Percentiles rank a stretch among this genome's conserved stretches.
phyloP scores from a whole-genome alignment of 139 green algal species.

The Nannochloris sp. region DNA sequence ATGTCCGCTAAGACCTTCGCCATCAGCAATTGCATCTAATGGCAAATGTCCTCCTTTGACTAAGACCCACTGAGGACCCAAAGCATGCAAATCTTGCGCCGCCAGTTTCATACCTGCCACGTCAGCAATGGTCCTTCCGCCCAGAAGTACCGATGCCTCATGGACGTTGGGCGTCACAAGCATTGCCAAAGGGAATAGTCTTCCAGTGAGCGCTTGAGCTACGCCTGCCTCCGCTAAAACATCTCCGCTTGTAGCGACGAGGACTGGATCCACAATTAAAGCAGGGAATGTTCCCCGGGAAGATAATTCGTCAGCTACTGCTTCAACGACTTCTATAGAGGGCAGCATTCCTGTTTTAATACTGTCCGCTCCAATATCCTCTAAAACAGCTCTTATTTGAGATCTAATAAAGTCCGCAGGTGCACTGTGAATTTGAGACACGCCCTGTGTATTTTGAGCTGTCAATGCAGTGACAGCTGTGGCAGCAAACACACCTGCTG shows the following conservation, averaged over 20 bases:
- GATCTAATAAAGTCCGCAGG: slow-evolving; percentile 50
- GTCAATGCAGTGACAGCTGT: slow-evolving; percentile 87
- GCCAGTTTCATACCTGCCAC: slow-evolving; percentile 57
- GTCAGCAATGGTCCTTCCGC: slow-evolving; percentile 34
- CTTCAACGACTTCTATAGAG: slow-evolving; percentile 38
- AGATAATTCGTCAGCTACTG: slow-evolving; percentile 42
- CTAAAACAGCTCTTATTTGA: slow-evolving; percentile 79
- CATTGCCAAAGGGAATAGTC: slow-evolving; percentile 72
- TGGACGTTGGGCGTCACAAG: slow-evolving; percentile 90
- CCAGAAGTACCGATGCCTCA: slow-evolving; percentile 79
- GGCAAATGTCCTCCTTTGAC: slow-evolving; percentile 88
- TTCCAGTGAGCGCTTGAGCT: slow-evolving; percentile 34
- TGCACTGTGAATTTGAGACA: slow-evolving; percentile 58
- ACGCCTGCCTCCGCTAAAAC: slow-evolving; percentile 53
- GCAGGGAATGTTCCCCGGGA: slow-evolving; percentile 1
- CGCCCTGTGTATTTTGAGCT: slow-evolving; percentile 87
- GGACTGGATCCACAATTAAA: slow-evolving; percentile 90
- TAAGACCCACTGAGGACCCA: slow-evolving; percentile 61
- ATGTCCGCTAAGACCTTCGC: background rate
- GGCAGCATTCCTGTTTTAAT: slow-evolving; percentile 97
- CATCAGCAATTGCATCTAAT: background rate
- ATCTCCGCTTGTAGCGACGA: slow-evolving; percentile 84
- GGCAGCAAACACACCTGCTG: slow-evolving; percentile 63
- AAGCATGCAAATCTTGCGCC: slow-evolving; percentile 47
- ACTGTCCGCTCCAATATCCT: slow-evolving; percentile 72